phyloP scores from a whole-genome alignment of 2,329 filamentous ascomycete species.

The Pseudocercospora pini-densiflorae region DNA sequence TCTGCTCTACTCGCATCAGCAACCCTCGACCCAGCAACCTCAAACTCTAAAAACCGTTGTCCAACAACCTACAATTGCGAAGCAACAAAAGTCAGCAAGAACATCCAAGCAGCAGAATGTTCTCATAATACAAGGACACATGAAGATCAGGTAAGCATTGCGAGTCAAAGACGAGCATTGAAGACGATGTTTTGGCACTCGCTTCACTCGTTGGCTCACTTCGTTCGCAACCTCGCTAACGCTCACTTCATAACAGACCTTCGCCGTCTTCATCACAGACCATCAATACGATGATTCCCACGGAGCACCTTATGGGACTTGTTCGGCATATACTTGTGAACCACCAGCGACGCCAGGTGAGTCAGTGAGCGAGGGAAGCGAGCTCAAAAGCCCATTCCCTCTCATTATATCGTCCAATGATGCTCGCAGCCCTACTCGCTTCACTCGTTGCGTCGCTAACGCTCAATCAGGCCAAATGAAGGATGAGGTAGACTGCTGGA shows the following conservation, averaged over 20 bases:
- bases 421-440: no score
- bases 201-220: background rate
- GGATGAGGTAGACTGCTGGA: constrained; percentile 46
- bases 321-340: constrained; percentile 48
- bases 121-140: constrained; percentile 47
- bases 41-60: constrained; percentile 44
- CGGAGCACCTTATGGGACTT: constrained; percentile 52
- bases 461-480: constrained; percentile 31
- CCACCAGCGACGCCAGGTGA: constrained; percentile 38
- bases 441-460: no score
- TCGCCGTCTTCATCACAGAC: constrained; percentile 49
- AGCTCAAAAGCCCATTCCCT: no score
- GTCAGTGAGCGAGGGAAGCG: no score
- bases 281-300: constrained; percentile 50
- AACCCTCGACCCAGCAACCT: constrained; percentile 43
- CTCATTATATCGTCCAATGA: no score
- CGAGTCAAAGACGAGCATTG: no score
- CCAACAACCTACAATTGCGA: constrained; percentile 35
- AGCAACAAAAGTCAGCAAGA: constrained; percentile 40
- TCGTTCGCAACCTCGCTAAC: background rate
- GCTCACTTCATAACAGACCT: constrained; percentile 36
- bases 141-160: constrained; percentile 28
- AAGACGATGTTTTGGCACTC: no score
- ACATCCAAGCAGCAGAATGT: constrained; percentile 51
- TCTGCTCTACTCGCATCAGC: constrained; percentile 27